Evolutionary conservation across 225 moss, liverwort and hornwort species (phyloP).

Genomic region (Marchantia paleacea): DNA sequence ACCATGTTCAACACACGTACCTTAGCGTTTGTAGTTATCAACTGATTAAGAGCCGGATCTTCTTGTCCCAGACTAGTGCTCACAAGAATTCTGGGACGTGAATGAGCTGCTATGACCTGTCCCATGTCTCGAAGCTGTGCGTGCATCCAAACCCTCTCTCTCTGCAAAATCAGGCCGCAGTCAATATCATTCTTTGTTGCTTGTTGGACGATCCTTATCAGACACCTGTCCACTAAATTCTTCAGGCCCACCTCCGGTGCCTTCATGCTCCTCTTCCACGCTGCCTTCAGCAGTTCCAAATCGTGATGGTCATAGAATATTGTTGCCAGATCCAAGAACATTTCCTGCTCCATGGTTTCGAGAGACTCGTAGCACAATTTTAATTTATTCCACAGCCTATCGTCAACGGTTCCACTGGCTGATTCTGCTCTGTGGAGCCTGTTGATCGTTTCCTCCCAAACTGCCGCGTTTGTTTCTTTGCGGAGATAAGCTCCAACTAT

Average conservation of each 20-base stretch:
- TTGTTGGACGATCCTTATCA: conserved; percentile 19
- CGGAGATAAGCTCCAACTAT: conserved; percentile 24
- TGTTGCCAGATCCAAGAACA: conserved; percentile 22
- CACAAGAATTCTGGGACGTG: conserved; percentile 14
- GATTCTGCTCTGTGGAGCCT: conserved; percentile 24
- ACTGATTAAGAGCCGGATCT: conserved; percentile 2
- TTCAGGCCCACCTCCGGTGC: conserved; percentile 20
- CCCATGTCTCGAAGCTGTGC: conserved; percentile 25
- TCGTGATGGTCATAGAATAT: conserved; percentile 19
- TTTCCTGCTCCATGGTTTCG: conserved; percentile 12
- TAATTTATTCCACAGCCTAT: conserved; percentile 26
- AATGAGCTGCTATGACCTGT: conserved; percentile 2
- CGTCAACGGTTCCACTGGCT: conserved; percentile 11
- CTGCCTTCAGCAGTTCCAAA: conserved; percentile 21
- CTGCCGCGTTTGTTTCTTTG: conserved; percentile 6
- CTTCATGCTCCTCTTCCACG: conserved; percentile 13
- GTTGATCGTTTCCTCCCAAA: conserved; percentile 20
- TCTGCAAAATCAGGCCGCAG: conserved; percentile 15
- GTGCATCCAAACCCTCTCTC: conserved; percentile 24
- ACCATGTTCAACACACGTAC: not conserved
- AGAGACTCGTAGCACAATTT: conserved; percentile 17
- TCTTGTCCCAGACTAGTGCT: conserved; percentile 10
- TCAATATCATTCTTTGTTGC: conserved; percentile 24
- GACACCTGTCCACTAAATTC: conserved; percentile 18
- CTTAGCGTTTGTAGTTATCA: not conserved